These are phyloP conservation scores for Penicillium waksmanii DNA, from an alignment of 495 filamentous ascomycete species.

Conservation along the genomic window DNA sequence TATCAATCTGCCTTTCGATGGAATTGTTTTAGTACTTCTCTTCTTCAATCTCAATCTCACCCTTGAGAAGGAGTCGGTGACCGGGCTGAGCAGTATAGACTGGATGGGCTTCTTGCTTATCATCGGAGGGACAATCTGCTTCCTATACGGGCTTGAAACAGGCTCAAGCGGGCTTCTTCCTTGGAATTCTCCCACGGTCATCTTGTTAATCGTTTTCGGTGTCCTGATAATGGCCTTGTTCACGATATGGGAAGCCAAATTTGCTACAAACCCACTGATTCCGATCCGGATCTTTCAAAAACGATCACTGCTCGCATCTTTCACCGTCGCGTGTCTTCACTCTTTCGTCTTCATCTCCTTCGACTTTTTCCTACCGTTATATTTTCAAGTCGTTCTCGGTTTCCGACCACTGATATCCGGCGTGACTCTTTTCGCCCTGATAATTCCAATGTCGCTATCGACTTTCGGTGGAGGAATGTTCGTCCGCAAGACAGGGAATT, in stretches of 20 bases:
- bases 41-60: constrained; percentile 67
- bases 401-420: constrained; percentile 12
- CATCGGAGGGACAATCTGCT: constrained; percentile 75
- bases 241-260: constrained; percentile 4
- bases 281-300: constrained; percentile 8
- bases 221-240: constrained; percentile 6
- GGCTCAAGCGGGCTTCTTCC: background rate
- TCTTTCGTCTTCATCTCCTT: constrained; percentile 11
- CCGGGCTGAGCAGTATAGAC: constrained; percentile 74
- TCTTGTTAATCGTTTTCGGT: constrained; percentile 5
- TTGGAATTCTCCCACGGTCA: background rate
- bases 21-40: constrained; percentile 64
- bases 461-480: constrained; percentile 41
- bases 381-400: constrained; percentile 11
- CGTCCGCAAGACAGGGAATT: constrained; percentile 18
- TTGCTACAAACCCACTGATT: constrained; percentile 10
- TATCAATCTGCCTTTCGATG: constrained; percentile 65
- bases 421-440: constrained; percentile 9
- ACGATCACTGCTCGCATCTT: constrained; percentile 2
- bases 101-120: constrained; percentile 72
- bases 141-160: constrained; percentile 76
- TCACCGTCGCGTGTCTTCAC: constrained; percentile 10
- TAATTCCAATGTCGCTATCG: constrained; percentile 8
- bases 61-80: constrained; percentile 56
- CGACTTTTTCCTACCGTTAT: constrained; percentile 15